A percentile compares a stretch with the other conserved stretches of the same genome.
Evolutionary conservation across 2,329 filamentous ascomycete genomes (phyloP).

Genomic region (Acephala macrosclerotiorum): DNA sequence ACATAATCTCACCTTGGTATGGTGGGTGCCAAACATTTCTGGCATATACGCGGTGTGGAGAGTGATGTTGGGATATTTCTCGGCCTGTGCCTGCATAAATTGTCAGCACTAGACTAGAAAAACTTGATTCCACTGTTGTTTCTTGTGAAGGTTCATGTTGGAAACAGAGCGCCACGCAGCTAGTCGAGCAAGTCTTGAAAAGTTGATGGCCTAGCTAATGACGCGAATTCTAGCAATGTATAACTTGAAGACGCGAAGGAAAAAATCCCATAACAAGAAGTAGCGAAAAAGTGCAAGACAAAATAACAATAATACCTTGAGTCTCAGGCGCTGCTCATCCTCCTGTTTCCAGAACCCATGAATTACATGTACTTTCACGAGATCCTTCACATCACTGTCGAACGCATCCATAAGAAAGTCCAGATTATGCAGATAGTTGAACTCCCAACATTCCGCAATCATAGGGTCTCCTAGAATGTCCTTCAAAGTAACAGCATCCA

Average conservation of each 20-base stretch:
- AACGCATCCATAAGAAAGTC: constrained; percentile 65
- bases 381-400: constrained; percentile 59
- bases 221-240: background rate
- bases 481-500: constrained; percentile 59
- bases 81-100: constrained; percentile 62
- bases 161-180: no score
- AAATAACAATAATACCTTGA: constrained; percentile 51
- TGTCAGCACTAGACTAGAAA: constrained; percentile 42
- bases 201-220: background rate
- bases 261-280: background rate
- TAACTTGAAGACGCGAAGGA: background rate
- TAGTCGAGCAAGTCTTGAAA: background rate
- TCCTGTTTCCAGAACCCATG: constrained; percentile 75
- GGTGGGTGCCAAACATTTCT: constrained; percentile 86
- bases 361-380: constrained; percentile 64
- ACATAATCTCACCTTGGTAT: constrained; percentile 47
- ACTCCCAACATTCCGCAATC: constrained; percentile 61
- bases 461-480: constrained; percentile 68
- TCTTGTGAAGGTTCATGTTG: background rate
- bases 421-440: constrained; percentile 62
- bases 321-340: constrained; percentile 54
- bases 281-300: background rate
- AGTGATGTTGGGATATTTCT: constrained; percentile 70
- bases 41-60: constrained; percentile 81
- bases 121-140: background rate